Percentiles rank a stretch among this genome's conserved stretches.
These are phyloP conservation scores for Solanum hybrid DNA, from an alignment of 305 asterid species.

Conservation along the genomic window DNA sequence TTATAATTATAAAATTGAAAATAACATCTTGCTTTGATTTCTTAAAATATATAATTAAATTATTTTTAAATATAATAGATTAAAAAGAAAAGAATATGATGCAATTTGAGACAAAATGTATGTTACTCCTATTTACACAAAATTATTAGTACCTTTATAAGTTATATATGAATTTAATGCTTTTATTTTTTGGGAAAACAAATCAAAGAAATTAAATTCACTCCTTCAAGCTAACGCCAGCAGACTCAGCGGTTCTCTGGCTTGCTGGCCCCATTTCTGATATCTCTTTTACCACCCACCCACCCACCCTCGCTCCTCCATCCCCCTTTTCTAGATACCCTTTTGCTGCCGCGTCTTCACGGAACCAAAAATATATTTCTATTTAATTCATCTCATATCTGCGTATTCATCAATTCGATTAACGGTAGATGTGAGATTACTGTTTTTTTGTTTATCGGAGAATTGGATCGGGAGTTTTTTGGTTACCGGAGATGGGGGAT, in stretches of 20 bases:
- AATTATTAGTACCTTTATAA: not conserved
- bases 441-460: not conserved
- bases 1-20: not conserved
- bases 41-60: too few relatives aligned
- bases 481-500: conserved; percentile 22
- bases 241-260: conserved; percentile 8
- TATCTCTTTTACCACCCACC: not conserved
- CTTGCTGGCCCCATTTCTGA: conserved; percentile 13
- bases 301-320: not conserved
- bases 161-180: not conserved
- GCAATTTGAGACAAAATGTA: not conserved
- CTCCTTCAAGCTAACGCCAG: not conserved
- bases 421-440: not conserved
- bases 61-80: not conserved
- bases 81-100: not conserved
- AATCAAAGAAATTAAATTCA: not conserved
- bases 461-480: conserved; percentile 3
- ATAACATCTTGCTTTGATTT: not conserved
- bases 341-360: not conserved
- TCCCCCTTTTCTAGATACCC: not conserved
- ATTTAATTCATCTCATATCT: not conserved
- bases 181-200: not conserved
- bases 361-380: not conserved
- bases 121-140: not conserved
- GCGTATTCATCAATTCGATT: not conserved